A percentile compares a stretch with the other conserved stretches of the same genome.
Evolutionary conservation across 345 rosid species (phyloP).

Genomic region (Anastatica hierochuntica): DNA sequence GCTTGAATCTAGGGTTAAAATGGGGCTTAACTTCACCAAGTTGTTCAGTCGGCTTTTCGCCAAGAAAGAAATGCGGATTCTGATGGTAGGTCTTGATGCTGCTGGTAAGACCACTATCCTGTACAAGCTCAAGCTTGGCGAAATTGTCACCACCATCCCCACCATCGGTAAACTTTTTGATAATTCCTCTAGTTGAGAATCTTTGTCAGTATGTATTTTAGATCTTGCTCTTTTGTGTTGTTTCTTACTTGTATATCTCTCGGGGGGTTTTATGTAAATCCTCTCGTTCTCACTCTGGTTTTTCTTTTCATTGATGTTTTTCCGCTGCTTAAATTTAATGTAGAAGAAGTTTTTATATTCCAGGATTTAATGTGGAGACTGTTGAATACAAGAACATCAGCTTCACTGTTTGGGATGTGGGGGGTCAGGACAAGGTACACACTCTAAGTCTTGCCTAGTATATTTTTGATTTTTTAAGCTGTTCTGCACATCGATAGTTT

Average conservation of each 20-base stretch:
- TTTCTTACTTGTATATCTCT: slow-evolving; percentile 4
- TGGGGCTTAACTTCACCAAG: slow-evolving; percentile 59
- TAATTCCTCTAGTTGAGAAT: background rate
- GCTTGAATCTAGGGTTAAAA: slow-evolving; percentile 15
- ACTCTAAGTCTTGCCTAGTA: background rate
- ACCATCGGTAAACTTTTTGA: slow-evolving; percentile 53
- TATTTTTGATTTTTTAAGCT: background rate
- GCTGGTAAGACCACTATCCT: slow-evolving; percentile 84
- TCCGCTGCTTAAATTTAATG: background rate
- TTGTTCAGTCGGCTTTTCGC: slow-evolving; percentile 66
- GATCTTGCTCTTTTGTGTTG: background rate
- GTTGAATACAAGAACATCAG: slow-evolving; percentile 94
- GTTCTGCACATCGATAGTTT: background rate
- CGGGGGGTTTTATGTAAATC: background rate
- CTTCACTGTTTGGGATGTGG: slow-evolving; percentile 69
- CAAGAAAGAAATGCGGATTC: slow-evolving; percentile 71
- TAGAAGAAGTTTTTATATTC: slow-evolving; percentile 1
- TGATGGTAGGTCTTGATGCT: slow-evolving; percentile 85
- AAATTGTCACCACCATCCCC: slow-evolving; percentile 76
- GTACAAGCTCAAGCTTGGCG: slow-evolving; percentile 81
- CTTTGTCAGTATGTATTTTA: background rate
- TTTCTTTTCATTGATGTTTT: background rate
- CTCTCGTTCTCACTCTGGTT: background rate
- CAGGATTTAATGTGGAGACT: slow-evolving; percentile 89
- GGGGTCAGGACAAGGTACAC: slow-evolving; percentile 88